Evolutionary conservation across 805 yeast genomes (phyloP), one percentile per base, ranked within the genome.

Genomic region (Blastobotrys terrestris): DNA sequence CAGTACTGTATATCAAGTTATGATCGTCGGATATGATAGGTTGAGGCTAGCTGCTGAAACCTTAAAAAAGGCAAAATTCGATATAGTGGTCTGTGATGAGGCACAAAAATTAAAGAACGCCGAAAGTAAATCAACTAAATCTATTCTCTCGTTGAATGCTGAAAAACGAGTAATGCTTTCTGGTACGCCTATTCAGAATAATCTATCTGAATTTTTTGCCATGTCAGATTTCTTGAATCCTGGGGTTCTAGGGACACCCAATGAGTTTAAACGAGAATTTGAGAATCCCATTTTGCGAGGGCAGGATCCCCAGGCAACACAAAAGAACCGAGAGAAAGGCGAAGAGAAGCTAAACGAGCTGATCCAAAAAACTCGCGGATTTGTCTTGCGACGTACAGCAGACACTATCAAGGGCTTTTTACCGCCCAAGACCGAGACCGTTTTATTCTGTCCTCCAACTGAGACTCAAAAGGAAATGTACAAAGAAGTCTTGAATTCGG

Each of bases 131-230:
- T 81, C 86, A 0, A 71, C 89, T 49, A 81, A 80, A 54, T 80
- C 83, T 0, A 70, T 92, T 50, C 79, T 77, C 42, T 61, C 73
- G 1, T 67, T 90, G 15, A 70, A 80, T 43, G 75, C 84, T 2
- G 72, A 72, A 5, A 78, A 74, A 44, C 80, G 84, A 55, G 71
- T 92, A 1, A 62, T 92, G 3, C 70, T 94, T 4, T 81, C 96
- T 0, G 99, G 97, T 0, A 89, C 97, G 0, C 97, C 96, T 0
- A 88, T 94, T 39, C 99, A 94, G 64, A 94, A 94, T 68, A 96
- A 94, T 66, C 75, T 94, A 47, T 71, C 71, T 2, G 99, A 94
- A 64, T 92, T 87, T 65, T 88, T 73, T 67, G 83, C 85, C 7
- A 80, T 94, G 60, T 79, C 85, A 4, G 85, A 89, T 62, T 92